phyloP scores from a whole-genome alignment of 345 rosid genomes.

The Triadica sebifera region DNA sequence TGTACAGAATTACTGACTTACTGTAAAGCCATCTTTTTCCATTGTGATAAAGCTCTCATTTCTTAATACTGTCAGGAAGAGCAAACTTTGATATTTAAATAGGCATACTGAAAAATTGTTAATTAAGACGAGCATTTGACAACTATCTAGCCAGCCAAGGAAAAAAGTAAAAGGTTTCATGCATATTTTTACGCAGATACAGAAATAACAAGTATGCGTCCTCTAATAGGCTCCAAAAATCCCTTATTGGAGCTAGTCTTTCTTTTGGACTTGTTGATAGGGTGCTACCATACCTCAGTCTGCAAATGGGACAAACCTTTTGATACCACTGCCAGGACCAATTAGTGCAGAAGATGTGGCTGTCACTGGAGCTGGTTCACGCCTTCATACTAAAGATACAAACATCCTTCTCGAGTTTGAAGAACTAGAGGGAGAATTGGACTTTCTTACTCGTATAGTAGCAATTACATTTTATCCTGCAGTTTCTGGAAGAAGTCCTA shows the following conservation, averaged over 20 bases:
- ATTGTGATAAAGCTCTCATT: neutral
- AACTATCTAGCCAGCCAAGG: neutral
- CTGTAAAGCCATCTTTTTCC: neutral
- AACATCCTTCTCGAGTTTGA: constrained; percentile 75
- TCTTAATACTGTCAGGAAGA: neutral
- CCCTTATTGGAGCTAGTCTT: constrained; percentile 16
- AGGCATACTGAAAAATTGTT: neutral
- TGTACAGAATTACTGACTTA: neutral
- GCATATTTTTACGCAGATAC: no score
- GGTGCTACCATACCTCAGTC: constrained; percentile 85
- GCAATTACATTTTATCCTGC: constrained; percentile 91
- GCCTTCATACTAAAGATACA: constrained; percentile 71
- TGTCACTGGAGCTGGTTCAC: constrained; percentile 92
- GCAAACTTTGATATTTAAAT: neutral
- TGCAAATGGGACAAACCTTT: constrained; percentile 81
- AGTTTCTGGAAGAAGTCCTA: constrained; percentile 58
- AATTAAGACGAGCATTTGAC: neutral
- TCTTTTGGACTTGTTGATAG: constrained; percentile 49
- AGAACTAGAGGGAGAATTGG: constrained; percentile 93
- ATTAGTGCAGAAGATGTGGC: constrained; percentile 85
- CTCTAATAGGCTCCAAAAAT: neutral
- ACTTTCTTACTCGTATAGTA: constrained; percentile 90
- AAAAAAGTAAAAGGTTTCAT: neutral
- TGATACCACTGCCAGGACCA: constrained; percentile 81
- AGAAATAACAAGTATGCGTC: neutral